Percentiles rank a stretch among this genome's conserved stretches.
phyloP scores from a whole-genome alignment of 306 rosid species.

The Malus fusca region DNA sequence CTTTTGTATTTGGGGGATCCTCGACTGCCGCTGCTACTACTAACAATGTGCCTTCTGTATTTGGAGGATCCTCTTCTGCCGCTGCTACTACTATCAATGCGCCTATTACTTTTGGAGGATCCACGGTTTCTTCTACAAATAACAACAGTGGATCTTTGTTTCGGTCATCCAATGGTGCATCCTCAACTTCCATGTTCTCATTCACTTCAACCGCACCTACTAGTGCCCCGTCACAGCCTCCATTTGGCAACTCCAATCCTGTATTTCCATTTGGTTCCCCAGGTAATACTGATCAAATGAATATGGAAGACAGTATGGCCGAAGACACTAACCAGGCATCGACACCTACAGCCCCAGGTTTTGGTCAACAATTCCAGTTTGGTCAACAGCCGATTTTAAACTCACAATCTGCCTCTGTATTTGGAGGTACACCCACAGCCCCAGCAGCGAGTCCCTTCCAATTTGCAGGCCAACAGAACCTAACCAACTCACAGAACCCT shows the following conservation, averaged over 20 bases:
- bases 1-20: constrained; percentile 26
- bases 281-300: constrained; percentile 60
- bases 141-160: constrained; percentile 35
- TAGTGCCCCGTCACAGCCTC: constrained; percentile 44
- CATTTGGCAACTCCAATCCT: constrained; percentile 42
- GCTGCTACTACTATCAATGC: background rate
- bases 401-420: constrained; percentile 45
- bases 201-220: constrained; percentile 41
- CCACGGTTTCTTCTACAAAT: constrained; percentile 27
- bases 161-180: constrained; percentile 41
- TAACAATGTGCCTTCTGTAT: constrained; percentile 22
- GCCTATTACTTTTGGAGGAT: constrained; percentile 18
- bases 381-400: constrained; percentile 39
- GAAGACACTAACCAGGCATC: constrained; percentile 64
- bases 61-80: constrained; percentile 22
- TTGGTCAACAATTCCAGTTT: constrained; percentile 42
- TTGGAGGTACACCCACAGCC: constrained; percentile 40
- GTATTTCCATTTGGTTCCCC: constrained; percentile 33
- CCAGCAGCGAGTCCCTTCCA: constrained; percentile 44
- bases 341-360: constrained; percentile 29
- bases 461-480: constrained; percentile 52
- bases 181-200: constrained; percentile 45
- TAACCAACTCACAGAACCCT: constrained; percentile 40
- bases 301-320: constrained; percentile 89
- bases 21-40: constrained; percentile 20